These are phyloP conservation scores for Ogataea degrootiae DNA, from an alignment of 805 yeast genomes.

Conservation along the genomic window DNA sequence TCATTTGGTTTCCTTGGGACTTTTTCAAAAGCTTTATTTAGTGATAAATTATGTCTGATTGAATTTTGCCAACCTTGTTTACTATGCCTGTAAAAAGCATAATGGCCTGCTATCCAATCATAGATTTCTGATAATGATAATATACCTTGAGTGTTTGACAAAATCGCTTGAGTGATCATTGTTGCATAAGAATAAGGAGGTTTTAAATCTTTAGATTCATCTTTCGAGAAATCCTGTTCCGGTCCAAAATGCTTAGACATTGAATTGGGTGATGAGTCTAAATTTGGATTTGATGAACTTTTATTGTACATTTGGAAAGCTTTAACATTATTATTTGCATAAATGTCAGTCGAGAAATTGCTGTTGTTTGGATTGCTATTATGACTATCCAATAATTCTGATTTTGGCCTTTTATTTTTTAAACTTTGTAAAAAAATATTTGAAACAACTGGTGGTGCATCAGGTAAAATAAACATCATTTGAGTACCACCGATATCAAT, in stretches of 20 bases:
- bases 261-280: conserved; percentile 6
- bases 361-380: conserved; percentile 1
- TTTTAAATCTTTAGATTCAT: conserved; percentile 87
- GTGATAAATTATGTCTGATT: conserved; percentile 87
- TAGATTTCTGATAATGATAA: conserved; percentile 89
- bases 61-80: conserved; percentile 99
- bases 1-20: conserved; percentile 94
- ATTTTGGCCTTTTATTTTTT: conserved; percentile 21
- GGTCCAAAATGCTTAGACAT: conserved; percentile 11
- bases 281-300: conserved; percentile 15
- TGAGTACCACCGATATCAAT: conserved; percentile 96
- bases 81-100: conserved; percentile 86
- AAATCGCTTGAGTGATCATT: conserved; percentile 95
- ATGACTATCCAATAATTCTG: conserved; percentile 12
- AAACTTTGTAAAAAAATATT: conserved; percentile 39
- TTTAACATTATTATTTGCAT: conserved; percentile 28
- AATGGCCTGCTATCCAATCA: conserved; percentile 81
- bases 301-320: conserved; percentile 55
- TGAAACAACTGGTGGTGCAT: conserved; percentile 68
- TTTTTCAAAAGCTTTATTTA: conserved; percentile 96
- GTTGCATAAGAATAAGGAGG: conserved; percentile 98
- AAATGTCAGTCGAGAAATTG: conserved; percentile 6
- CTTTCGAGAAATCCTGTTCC: conserved; percentile 68
- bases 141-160: conserved; percentile 83
- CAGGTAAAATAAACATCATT: conserved; percentile 98